phyloP scores from a whole-genome alignment of 805 yeast species.

The Saturnispora saitoi region DNA sequence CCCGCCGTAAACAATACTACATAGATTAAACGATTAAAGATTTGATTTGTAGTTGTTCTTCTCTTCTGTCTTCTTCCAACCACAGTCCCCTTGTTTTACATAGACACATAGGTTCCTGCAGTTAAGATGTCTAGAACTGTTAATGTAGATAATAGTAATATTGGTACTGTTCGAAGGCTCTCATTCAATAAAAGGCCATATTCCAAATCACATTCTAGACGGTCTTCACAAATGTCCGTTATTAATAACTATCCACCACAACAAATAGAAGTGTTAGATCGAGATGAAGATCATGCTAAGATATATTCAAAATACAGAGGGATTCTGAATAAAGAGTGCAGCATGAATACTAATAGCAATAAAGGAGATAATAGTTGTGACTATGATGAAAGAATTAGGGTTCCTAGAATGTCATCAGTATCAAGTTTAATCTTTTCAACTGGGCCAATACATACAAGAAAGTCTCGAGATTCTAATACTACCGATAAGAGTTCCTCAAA shows the following conservation, averaged over 20 bases:
- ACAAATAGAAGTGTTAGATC: conserved; percentile 21
- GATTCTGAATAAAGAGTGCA: conserved; percentile 7
- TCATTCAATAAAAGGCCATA: conserved; percentile 28
- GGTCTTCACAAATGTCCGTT: conserved; percentile 24
- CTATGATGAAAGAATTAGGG: background rate
- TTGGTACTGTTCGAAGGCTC: conserved; percentile 13
- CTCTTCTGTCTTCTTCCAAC: too few relatives aligned
- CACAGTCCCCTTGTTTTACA: too few relatives aligned
- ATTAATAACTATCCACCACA: conserved; percentile 26
- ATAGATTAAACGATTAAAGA: too few relatives aligned
- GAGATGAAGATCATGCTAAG: conserved; percentile 25
- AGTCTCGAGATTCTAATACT: background rate
- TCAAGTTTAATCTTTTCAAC: background rate
- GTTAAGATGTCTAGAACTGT: background rate
- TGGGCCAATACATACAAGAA: background rate
- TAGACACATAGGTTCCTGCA: too few relatives aligned
- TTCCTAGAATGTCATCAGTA: background rate
- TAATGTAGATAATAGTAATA: background rate
- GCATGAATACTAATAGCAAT: conserved; percentile 43
- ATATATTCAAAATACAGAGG: conserved; percentile 27
- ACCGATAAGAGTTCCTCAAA: background rate
- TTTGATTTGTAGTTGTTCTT: too few relatives aligned
- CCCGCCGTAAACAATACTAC: too few relatives aligned
- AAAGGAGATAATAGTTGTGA: background rate
- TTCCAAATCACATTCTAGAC: conserved; percentile 10